Conservation (phyloP, 208 protist genomes). For the Porcisia hertigi region DNA sequence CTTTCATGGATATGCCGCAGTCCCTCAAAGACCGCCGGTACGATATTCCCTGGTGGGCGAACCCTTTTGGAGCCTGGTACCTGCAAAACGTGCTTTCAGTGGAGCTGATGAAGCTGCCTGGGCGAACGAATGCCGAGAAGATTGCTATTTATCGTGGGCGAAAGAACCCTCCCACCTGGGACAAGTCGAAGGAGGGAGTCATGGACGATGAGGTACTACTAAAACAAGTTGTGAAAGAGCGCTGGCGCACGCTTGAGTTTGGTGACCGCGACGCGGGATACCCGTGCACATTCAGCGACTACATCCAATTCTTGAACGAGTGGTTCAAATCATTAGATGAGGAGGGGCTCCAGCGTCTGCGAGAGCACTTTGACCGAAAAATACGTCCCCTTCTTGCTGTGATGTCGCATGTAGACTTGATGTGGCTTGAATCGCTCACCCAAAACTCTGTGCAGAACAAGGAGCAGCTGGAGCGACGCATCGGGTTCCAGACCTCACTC, state of each 20-base stretch:
- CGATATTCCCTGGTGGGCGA: constrained; percentile 94
- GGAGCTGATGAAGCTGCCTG: constrained; percentile 87
- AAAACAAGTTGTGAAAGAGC: constrained; percentile 87
- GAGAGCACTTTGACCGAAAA: constrained; percentile 92
- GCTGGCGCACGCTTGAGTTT: constrained; percentile 92
- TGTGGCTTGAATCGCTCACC: constrained; percentile 91
- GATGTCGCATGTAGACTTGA: constrained; percentile 91
- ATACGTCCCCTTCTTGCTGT: constrained; percentile 92
- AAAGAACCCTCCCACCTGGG: constrained; percentile 43
- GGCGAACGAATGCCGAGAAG: constrained; percentile 89
- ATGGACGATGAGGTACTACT: constrained; percentile 86
- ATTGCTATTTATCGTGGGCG: constrained; percentile 85
- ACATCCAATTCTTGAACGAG: constrained; percentile 94
- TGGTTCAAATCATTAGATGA: constrained; percentile 94
- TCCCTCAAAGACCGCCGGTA: constrained; percentile 92
- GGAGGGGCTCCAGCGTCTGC: constrained; percentile 88
- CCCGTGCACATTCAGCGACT: constrained; percentile 92
- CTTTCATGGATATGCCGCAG: constrained; percentile 94
- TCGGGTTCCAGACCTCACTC: constrained; percentile 91
- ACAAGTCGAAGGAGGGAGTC: constrained; percentile 58
- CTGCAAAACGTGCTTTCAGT: constrained; percentile 92
- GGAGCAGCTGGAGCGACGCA: constrained; percentile 84
- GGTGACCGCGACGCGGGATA: constrained; percentile 87
- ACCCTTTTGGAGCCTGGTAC: constrained; percentile 94
- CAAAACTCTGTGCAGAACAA: constrained; percentile 90